A percentile compares a stretch with the other conserved stretches of the same genome.
Conservation (phyloP, 2,329 filamentous ascomycete genomes). For the Calonectria multiphialidica region DNA sequence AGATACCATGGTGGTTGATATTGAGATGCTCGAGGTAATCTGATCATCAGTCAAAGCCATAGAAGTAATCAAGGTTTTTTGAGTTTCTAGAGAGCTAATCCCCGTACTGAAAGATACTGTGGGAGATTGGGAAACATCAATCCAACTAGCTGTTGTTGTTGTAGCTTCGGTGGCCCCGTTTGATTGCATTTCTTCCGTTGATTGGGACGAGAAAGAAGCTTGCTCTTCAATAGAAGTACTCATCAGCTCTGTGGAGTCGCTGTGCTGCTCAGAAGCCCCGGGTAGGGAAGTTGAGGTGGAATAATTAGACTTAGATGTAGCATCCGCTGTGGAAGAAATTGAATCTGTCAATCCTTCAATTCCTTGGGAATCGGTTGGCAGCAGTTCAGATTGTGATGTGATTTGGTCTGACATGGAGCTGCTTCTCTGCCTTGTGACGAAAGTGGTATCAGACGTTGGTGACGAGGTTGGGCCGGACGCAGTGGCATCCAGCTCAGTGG, state of each 20-base stretch:
- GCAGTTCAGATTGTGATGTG: neutral
- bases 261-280: neutral
- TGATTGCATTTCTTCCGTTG: neutral
- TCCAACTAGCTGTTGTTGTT: neutral
- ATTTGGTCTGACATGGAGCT: neutral
- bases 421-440: neutral
- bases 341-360: neutral
- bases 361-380: neutral
- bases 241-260: too few species aligned
- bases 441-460: neutral
- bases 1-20: neutral
- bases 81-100: too few species aligned
- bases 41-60: neutral
- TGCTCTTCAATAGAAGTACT: neutral
- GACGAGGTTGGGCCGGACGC: neutral
- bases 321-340: neutral
- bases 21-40: neutral
- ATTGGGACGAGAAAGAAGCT: neutral
- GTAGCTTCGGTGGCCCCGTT: neutral
- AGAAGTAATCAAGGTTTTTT: neutral
- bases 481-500: neutral
- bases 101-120: too few species aligned
- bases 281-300: neutral
- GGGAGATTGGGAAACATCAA: neutral
- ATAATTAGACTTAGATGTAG: neutral